phyloP scores from a whole-genome alignment of 2,329 filamentous ascomycete species.

The Fusarium sp. region DNA sequence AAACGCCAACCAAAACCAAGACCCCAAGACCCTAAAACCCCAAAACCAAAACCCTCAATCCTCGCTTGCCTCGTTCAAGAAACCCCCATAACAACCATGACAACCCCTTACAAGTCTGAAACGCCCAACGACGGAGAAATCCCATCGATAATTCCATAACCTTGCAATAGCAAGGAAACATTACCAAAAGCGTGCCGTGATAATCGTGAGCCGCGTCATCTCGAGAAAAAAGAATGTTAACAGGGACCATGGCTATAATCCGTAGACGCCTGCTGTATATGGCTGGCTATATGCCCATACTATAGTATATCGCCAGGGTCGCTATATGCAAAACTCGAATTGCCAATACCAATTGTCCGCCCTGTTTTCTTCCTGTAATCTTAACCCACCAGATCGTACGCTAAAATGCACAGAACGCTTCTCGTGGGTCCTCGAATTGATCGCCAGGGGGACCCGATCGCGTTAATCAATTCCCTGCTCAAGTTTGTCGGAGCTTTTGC shows the following conservation, averaged over 20 bases:
- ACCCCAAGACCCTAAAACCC: background rate
- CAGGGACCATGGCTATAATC: constrained; percentile 1
- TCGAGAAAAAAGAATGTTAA: constrained; percentile 21
- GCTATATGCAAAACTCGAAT: constrained; percentile 43
- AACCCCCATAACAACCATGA: constrained; percentile 4
- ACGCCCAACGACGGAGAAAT: constrained; percentile 41
- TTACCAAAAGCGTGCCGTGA: constrained; percentile 28
- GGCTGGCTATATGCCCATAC: constrained; percentile 5
- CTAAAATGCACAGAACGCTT: constrained; percentile 35
- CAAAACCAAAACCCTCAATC: constrained; percentile 10
- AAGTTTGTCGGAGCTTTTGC: constrained; percentile 33
- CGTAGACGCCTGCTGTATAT: constrained; percentile 2
- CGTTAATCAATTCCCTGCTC: constrained; percentile 28
- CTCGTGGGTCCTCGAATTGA: constrained; percentile 35
- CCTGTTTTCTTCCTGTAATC: constrained; percentile 9
- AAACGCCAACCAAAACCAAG: constrained; percentile 32
- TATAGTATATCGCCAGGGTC: constrained; percentile 11
- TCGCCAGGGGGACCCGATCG: constrained; percentile 34
- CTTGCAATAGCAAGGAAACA: constrained; percentile 40
- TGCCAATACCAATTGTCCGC: constrained; percentile 27
- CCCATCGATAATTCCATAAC: constrained; percentile 17
- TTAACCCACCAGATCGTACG: constrained; percentile 41
- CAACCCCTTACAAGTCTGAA: constrained; percentile 42
- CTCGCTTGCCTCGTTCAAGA: constrained; percentile 34
- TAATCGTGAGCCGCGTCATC: constrained; percentile 47